A percentile compares a stretch with the other conserved stretches of the same genome.
Conservation (phyloP, 2,329 filamentous ascomycete genomes). For the Colletotrichum acutatum region DNA sequence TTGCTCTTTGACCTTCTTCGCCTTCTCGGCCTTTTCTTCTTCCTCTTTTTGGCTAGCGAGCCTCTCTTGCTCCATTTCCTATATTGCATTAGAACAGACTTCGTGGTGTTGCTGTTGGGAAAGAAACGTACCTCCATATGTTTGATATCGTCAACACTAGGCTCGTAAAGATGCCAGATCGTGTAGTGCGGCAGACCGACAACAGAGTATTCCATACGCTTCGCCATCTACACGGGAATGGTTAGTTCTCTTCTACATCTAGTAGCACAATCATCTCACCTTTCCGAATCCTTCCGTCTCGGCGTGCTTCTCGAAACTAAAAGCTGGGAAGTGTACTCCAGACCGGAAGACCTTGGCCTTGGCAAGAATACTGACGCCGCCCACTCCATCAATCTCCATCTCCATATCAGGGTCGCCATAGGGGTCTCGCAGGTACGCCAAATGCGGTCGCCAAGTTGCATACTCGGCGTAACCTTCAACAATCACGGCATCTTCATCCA, state of each 20-base stretch:
- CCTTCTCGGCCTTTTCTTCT: constrained; percentile 75
- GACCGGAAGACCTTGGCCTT: constrained; percentile 96
- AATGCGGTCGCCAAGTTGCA: constrained; percentile 95
- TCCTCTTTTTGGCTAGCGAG: constrained; percentile 84
- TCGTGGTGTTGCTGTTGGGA: background rate
- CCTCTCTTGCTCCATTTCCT: constrained; percentile 94
- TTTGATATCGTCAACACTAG: constrained; percentile 95
- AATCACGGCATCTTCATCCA: constrained; percentile 98
- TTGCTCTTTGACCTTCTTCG: constrained; percentile 82
- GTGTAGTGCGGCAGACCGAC: constrained; percentile 97
- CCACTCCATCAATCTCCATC: constrained; percentile 98
- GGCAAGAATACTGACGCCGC: constrained; percentile 95
- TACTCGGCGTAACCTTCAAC: constrained; percentile 99
- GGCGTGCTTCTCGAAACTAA: constrained; percentile 98
- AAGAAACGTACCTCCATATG: constrained; percentile 82
- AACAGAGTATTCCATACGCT: constrained; percentile 94
- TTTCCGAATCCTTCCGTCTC: constrained; percentile 99
- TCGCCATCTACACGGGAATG: constrained; percentile 79
- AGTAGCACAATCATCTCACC: constrained; percentile 60
- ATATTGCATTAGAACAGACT: constrained; percentile 33
- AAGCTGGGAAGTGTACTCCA: constrained; percentile 96
- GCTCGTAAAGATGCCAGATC: constrained; percentile 99
- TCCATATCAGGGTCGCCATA: constrained; percentile 99
- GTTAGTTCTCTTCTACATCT: constrained; percentile 13
- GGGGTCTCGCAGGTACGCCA: constrained; percentile 95